Conservation (phyloP, 768 basidiomycete species). For the Rossbeevera mucosa region DNA sequence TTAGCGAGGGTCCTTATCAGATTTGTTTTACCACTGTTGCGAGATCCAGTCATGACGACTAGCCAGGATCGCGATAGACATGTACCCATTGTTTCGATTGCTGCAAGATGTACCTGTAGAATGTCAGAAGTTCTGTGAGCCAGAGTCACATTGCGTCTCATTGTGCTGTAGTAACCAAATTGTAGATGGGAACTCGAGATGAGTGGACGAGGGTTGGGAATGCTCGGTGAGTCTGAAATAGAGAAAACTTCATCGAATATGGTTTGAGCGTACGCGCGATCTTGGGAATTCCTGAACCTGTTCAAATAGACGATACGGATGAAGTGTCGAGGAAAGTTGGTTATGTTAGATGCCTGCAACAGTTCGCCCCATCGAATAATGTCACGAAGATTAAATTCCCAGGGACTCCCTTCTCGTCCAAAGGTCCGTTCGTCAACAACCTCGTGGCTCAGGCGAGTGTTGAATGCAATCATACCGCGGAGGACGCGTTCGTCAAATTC, state of each 20-base stretch:
- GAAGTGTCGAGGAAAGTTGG: slow-evolving; percentile 54
- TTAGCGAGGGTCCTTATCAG: slow-evolving; percentile 67
- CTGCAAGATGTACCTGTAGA: slow-evolving; percentile 57
- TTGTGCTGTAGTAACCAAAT: slow-evolving; percentile 56
- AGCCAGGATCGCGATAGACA: slow-evolving; percentile 79
- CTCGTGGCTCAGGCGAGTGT: slow-evolving; percentile 61
- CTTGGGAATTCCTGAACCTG: slow-evolving; percentile 74
- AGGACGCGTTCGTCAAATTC: slow-evolving; percentile 49
- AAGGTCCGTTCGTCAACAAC: slow-evolving; percentile 62
- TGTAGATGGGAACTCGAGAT: slow-evolving; percentile 48
- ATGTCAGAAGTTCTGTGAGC: slow-evolving; percentile 45
- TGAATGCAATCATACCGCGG: slow-evolving; percentile 78
- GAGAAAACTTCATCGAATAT: slow-evolving; percentile 56
- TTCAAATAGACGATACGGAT: slow-evolving; percentile 75
- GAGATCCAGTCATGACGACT: slow-evolving; percentile 78
- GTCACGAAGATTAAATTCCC: slow-evolving; percentile 98
- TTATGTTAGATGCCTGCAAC: slow-evolving; percentile 30
- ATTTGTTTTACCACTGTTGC: slow-evolving; percentile 73
- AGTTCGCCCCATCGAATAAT: slow-evolving; percentile 83
- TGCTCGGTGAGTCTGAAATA: slow-evolving; percentile 30
- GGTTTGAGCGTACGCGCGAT: slow-evolving; percentile 49
- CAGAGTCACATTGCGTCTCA: slow-evolving; percentile 31
- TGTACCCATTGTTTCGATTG: slow-evolving; percentile 70
- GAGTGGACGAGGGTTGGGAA: slow-evolving; percentile 35
- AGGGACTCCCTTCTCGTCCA: slow-evolving; percentile 79